A percentile compares a stretch with the other conserved stretches of the same genome.
phyloP scores from a whole-genome alignment of 371 early-diverging fungal genomes.

The Haplosporangium sp. region DNA sequence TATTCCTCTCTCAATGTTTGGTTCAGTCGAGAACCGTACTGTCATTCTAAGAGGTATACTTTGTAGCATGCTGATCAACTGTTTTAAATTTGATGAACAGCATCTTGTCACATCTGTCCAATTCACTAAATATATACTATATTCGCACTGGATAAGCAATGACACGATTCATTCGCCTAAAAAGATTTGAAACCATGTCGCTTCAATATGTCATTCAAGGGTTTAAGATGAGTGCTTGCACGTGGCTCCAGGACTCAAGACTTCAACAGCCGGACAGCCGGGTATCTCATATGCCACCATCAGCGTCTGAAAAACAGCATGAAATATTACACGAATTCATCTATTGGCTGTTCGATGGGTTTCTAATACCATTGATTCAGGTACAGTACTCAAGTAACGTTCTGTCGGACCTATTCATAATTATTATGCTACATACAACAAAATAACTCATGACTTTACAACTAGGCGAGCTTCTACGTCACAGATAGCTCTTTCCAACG shows the following conservation, averaged over 20 bases:
- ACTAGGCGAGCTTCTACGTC: constrained; percentile 76
- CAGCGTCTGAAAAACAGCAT: constrained; percentile 61
- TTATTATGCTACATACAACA: not conserved
- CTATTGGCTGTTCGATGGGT: constrained; percentile 74
- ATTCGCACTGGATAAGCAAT: constrained; percentile 51
- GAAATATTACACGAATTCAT: constrained; percentile 68
- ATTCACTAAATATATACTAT: not conserved
- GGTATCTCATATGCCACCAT: constrained; percentile 43
- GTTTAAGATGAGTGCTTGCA: constrained; percentile 59
- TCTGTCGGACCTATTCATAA: not conserved
- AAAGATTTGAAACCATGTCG: constrained; percentile 71
- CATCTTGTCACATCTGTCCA: no score
- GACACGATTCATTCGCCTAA: constrained; percentile 60
- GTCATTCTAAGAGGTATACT: constrained; percentile 59
- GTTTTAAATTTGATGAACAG: not conserved
- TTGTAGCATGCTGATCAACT: not conserved
- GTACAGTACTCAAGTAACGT: constrained; percentile 38
- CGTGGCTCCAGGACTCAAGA: constrained; percentile 59
- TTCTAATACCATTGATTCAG: constrained; percentile 67
- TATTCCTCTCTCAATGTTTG: constrained; percentile 68
- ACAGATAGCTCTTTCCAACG: constrained; percentile 74
- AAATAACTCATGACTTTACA: not conserved
- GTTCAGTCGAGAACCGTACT: constrained; percentile 60
- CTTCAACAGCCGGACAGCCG: constrained; percentile 8
- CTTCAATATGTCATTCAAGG: constrained; percentile 69